Conservation (phyloP, 225 moss, liverwort and hornwort genomes). For the Thuidium tamariscinum region DNA sequence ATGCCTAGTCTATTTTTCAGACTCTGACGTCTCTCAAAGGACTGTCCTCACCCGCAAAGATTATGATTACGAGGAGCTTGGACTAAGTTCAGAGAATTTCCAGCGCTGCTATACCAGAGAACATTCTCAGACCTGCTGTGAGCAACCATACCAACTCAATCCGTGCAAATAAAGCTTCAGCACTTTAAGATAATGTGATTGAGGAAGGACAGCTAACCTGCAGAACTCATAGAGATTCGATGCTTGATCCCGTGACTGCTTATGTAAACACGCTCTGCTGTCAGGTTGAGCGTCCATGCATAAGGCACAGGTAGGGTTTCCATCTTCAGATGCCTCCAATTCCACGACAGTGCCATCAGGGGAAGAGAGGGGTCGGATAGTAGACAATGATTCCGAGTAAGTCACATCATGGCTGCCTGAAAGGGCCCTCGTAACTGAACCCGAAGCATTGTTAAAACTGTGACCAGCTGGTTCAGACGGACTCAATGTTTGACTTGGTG, state of each 20-base stretch:
- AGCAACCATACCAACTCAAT: neutral
- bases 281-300: slow-evolving; percentile 10
- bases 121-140: neutral
- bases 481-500: slow-evolving; percentile 35
- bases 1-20: neutral
- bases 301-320: slow-evolving; percentile 4
- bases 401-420: slow-evolving; percentile 5
- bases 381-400: slow-evolving; percentile 14
- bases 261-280: slow-evolving; percentile 28
- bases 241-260: slow-evolving; percentile 42
- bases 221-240: slow-evolving; percentile 49
- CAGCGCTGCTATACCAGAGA: neutral
- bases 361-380: neutral
- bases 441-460: slow-evolving; percentile 29
- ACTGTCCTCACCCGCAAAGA: neutral
- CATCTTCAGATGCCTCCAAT: slow-evolving; percentile 13
- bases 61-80: neutral
- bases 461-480: slow-evolving; percentile 42
- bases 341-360: slow-evolving; percentile 6
- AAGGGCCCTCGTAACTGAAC: slow-evolving; percentile 6
- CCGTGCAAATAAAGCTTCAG: neutral
- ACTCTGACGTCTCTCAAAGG: neutral
- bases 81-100: neutral
- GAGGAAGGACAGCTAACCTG: slow-evolving; percentile 14
- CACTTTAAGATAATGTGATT: neutral